phyloP scores from a whole-genome alignment of 257 asterid genomes.

The Eustoma russellianum region DNA sequence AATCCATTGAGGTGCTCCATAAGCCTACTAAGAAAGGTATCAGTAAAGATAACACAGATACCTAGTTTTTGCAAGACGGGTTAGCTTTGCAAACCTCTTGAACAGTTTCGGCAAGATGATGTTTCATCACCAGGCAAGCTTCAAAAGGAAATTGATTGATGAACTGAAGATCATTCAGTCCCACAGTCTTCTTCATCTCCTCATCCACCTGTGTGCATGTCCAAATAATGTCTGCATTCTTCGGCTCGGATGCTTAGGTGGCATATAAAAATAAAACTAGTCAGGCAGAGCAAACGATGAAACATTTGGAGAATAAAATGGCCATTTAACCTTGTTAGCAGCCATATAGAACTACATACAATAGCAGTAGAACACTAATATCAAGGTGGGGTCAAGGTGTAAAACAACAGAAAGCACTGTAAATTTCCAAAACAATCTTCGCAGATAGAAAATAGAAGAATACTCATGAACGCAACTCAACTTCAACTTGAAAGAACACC shows the following conservation, averaged over 20 bases:
- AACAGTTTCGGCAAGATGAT: conserved; percentile 85
- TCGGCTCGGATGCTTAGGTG: conserved; percentile 71
- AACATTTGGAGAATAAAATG: too few relatives aligned
- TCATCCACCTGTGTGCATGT: conserved; percentile 78
- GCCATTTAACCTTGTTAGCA: background rate
- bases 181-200: conserved; percentile 68
- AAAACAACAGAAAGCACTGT: background rate
- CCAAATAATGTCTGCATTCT: conserved; percentile 93
- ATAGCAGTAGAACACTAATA: background rate
- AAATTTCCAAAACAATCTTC: background rate
- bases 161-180: conserved; percentile 69
- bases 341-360: background rate
- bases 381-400: background rate
- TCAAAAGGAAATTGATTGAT: conserved; percentile 92
- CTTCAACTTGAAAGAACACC: conserved; percentile 11
- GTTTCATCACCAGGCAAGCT: conserved; percentile 97
- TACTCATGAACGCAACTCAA: background rate
- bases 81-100: conserved; percentile 45
- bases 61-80: background rate
- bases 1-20: conserved; percentile 83
- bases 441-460: background rate
- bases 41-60: conserved; percentile 10
- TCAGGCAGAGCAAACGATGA: background rate
- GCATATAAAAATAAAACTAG: background rate
- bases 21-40: conserved; percentile 42